Evolutionary conservation across 2,329 filamentous ascomycete species (phyloP).

Genomic region (Xylaria sp.): DNA sequence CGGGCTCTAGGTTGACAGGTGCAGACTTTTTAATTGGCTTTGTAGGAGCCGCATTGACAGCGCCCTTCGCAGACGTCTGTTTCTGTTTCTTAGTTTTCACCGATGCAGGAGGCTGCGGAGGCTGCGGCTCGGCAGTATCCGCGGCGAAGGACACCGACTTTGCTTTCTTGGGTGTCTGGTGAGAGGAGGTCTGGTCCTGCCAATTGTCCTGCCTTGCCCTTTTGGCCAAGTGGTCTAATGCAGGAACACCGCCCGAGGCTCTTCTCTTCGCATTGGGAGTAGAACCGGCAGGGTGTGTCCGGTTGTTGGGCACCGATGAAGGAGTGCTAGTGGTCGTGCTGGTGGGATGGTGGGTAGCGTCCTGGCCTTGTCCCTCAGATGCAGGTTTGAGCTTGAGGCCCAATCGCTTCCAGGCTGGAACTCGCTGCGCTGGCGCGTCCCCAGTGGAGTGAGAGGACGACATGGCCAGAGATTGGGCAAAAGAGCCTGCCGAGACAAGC

Average conservation of each 20-base stretch:
- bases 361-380: slow-evolving; percentile 49
- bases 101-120: slow-evolving; percentile 37
- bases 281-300: slow-evolving; percentile 25
- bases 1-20: slow-evolving; percentile 65
- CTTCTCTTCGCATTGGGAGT: slow-evolving; percentile 47
- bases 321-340: slow-evolving; percentile 40
- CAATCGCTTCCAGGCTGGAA: slow-evolving; percentile 70
- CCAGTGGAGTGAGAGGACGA: slow-evolving; percentile 52
- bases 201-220: slow-evolving; percentile 46
- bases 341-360: slow-evolving; percentile 44
- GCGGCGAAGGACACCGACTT: slow-evolving; percentile 58
- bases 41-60: slow-evolving; percentile 42
- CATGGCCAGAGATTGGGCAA: slow-evolving; percentile 52
- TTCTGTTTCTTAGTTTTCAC: slow-evolving; percentile 48
- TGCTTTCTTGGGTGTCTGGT: slow-evolving; percentile 55
- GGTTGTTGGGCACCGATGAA: slow-evolving; percentile 40
- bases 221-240: slow-evolving; percentile 48
- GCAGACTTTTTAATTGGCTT: slow-evolving; percentile 43
- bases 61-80: slow-evolving; percentile 51
- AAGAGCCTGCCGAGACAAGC: slow-evolving; percentile 35
- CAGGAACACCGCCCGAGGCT: slow-evolving; percentile 45
- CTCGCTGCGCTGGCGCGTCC: slow-evolving; percentile 57
- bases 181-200: slow-evolving; percentile 46
- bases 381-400: slow-evolving; percentile 68
- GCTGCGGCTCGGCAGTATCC: slow-evolving; percentile 39